Evolutionary conservation across 2,329 filamentous ascomycete species (phyloP).

Genomic region (Stagonosporopsis cucurbitacearum): DNA sequence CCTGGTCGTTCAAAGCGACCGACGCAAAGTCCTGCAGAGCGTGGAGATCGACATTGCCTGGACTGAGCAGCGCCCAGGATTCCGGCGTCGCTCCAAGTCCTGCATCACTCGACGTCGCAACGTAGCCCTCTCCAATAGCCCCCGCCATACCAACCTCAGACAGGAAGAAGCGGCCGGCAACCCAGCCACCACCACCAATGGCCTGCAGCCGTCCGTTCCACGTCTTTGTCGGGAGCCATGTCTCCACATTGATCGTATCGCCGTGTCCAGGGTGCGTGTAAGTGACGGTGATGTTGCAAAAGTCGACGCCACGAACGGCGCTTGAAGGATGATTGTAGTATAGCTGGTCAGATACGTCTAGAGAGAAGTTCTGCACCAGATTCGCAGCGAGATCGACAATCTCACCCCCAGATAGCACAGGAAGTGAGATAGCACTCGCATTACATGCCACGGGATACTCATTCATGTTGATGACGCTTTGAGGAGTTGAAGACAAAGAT

Average conservation of each 20-base stretch:
- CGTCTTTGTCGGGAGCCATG: slow-evolving; percentile 41
- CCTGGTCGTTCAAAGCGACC: slow-evolving; percentile 38
- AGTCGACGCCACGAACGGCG: slow-evolving; percentile 20
- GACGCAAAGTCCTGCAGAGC: slow-evolving; percentile 42
- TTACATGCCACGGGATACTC: background rate
- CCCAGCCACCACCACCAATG: slow-evolving; percentile 28
- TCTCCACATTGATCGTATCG: slow-evolving; percentile 42
- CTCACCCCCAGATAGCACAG: slow-evolving; percentile 19
- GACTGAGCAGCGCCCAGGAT: slow-evolving; percentile 12
- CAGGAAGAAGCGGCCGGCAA: slow-evolving; percentile 26
- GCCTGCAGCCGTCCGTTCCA: slow-evolving; percentile 30
- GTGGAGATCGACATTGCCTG: slow-evolving; percentile 28
- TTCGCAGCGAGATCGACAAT: slow-evolving; percentile 21
- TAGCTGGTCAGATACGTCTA: slow-evolving; percentile 12
- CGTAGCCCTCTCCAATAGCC: slow-evolving; percentile 29
- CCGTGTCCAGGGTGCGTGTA: slow-evolving; percentile 48
- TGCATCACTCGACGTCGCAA: slow-evolving; percentile 25
- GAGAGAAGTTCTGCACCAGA: slow-evolving; percentile 21
- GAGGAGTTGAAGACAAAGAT: background rate
- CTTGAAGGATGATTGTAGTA: slow-evolving; percentile 20
- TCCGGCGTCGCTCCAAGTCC: slow-evolving; percentile 15
- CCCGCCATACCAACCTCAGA: slow-evolving; percentile 15
- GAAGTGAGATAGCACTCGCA: background rate
- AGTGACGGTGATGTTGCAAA: slow-evolving; percentile 49
- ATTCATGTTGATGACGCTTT: background rate